These are phyloP conservation scores for Xenoacremonium recifei DNA, from an alignment of 2,329 filamentous ascomycete genomes.

Conservation along the genomic window DNA sequence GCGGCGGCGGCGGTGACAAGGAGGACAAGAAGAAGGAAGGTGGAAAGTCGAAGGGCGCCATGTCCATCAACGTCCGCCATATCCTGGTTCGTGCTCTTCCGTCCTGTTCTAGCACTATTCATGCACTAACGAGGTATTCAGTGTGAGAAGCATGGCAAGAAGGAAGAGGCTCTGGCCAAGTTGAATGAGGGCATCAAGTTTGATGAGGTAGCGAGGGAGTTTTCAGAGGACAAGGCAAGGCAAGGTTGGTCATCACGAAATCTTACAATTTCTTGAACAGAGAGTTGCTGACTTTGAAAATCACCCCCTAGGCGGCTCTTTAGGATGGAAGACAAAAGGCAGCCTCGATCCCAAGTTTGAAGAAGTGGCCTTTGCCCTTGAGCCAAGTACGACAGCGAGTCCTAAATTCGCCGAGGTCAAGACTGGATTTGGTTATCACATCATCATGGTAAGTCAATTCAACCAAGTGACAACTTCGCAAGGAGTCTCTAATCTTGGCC, in stretches of 20 bases:
- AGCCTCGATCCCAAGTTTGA: constrained; percentile 68
- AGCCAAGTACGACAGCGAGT: constrained; percentile 61
- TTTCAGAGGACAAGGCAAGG: constrained; percentile 75
- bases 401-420: constrained; percentile 70
- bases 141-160: constrained; percentile 76
- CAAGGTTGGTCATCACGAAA: constrained; percentile 53
- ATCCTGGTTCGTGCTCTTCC: constrained; percentile 65
- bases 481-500: background rate
- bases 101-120: too few species aligned
- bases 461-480: background rate
- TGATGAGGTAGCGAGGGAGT: constrained; percentile 70
- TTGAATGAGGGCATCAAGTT: constrained; percentile 67
- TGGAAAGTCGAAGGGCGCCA: constrained; percentile 53
- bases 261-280: background rate
- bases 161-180: constrained; percentile 72
- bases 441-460: constrained; percentile 65
- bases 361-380: constrained; percentile 67
- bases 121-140: constrained; percentile 26
- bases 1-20: constrained; percentile 24
- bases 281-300: constrained; percentile 5
- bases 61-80: constrained; percentile 72
- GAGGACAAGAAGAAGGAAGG: constrained; percentile 32
- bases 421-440: constrained; percentile 75
- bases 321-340: constrained; percentile 73
- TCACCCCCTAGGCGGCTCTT: constrained; percentile 54